phyloP scores from a whole-genome alignment of 202 grass and related monocot species.

The Zizania palustris region DNA sequence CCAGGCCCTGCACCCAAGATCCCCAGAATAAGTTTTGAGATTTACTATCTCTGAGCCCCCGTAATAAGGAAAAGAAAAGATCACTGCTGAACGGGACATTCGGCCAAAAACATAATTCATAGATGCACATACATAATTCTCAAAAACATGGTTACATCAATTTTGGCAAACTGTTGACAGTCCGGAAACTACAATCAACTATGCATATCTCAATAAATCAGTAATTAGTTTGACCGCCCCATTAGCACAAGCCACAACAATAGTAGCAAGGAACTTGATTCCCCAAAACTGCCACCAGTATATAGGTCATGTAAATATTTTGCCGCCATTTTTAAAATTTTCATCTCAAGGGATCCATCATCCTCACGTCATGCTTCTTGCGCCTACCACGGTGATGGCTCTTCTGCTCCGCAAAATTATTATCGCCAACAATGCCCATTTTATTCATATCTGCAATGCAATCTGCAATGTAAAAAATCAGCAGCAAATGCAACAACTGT shows the following conservation, averaged over 20 bases:
- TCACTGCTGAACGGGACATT: too few species aligned
- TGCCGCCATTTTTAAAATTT: background rate
- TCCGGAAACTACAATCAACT: conserved; percentile 20
- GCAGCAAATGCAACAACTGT: background rate
- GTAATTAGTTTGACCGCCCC: conserved; percentile 4
- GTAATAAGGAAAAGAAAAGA: too few species aligned
- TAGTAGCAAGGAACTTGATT: background rate
- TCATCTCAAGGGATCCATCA: conserved; percentile 54
- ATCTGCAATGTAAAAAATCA: conserved; percentile 43
- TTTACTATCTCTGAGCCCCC: too few species aligned
- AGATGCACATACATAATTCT: background rate
- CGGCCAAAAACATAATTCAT: too few species aligned
- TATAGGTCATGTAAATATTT: conserved; percentile 9
- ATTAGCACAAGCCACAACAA: background rate
- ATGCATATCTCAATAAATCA: conserved; percentile 4
- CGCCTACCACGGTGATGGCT: conserved; percentile 69
- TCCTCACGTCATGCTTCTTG: conserved; percentile 75
- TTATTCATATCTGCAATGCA: conserved; percentile 54
- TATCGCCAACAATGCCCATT: conserved; percentile 62
- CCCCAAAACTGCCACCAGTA: background rate
- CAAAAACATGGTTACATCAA: background rate
- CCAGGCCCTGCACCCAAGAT: too few species aligned
- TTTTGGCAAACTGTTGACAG: background rate
- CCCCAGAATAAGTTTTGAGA: too few species aligned
- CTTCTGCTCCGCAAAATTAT: conserved; percentile 77